Percentiles rank a stretch among this genome's conserved stretches.
Evolutionary conservation across 2,329 filamentous ascomycete genomes (phyloP).

Genomic region (Colletotrichum sublineola): DNA sequence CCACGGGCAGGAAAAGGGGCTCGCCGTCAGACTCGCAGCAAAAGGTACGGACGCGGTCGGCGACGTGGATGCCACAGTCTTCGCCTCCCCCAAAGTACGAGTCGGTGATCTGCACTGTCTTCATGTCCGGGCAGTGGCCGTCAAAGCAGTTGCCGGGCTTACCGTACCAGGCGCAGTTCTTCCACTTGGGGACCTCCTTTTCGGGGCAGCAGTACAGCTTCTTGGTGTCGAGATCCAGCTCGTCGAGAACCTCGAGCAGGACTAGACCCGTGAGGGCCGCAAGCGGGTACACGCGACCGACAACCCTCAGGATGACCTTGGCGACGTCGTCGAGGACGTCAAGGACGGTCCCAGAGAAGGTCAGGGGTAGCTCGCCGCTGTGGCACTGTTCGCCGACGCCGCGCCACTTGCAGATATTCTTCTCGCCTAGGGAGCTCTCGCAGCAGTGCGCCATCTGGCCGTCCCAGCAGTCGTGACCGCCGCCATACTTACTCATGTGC

Average conservation of each 20-base stretch:
- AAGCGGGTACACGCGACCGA: constrained; percentile 12
- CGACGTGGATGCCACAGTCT: constrained; percentile 39
- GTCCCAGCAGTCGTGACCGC: constrained; percentile 47
- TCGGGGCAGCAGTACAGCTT: constrained; percentile 49
- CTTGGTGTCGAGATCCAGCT: constrained; percentile 39
- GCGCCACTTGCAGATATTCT: constrained; percentile 46
- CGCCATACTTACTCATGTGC: constrained; percentile 48
- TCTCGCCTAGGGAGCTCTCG: constrained; percentile 43
- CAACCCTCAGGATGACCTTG: constrained; percentile 12
- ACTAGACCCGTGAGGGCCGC: constrained; percentile 17
- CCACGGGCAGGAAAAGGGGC: constrained; percentile 52
- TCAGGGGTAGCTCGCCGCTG: constrained; percentile 43
- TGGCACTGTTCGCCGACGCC: constrained; percentile 44
- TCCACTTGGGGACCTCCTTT: constrained; percentile 47
- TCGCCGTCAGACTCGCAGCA: constrained; percentile 47
- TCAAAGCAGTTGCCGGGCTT: constrained; percentile 52
- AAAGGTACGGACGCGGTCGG: neutral
- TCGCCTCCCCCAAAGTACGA: constrained; percentile 47
- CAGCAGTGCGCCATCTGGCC: constrained; percentile 51
- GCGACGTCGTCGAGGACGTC: constrained; percentile 14
- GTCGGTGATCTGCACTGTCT: constrained; percentile 48
- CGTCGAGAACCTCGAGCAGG: constrained; percentile 41
- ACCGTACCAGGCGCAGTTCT: constrained; percentile 54
- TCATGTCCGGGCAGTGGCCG: constrained; percentile 48
- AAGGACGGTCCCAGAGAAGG: constrained; percentile 46